A percentile compares a stretch with the other conserved stretches of the same genome.
These are phyloP conservation scores for Penicillium psychrofluorescens DNA, from an alignment of 495 filamentous ascomycete genomes.

Conservation along the genomic window DNA sequence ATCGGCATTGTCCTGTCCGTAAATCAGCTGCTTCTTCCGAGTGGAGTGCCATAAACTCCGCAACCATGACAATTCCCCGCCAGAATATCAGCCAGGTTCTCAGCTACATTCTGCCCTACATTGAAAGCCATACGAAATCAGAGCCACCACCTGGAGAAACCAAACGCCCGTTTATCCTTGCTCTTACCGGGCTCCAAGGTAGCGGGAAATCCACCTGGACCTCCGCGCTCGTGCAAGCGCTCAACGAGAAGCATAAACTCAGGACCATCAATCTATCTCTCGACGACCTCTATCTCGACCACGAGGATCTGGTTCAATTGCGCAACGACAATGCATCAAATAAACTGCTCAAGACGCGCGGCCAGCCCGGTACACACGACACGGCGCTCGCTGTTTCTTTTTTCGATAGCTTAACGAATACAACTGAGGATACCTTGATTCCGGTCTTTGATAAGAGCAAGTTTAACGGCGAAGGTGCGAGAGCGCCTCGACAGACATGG, in stretches of 20 bases:
- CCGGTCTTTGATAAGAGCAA: slow-evolving; percentile 14
- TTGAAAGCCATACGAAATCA: slow-evolving; percentile 1
- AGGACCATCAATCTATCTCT: slow-evolving; percentile 10
- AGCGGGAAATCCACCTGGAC: slow-evolving; percentile 15
- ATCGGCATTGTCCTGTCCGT: not conserved
- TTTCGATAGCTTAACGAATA: slow-evolving; percentile 4
- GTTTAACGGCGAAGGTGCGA: slow-evolving; percentile 12
- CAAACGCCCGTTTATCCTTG: slow-evolving; percentile 6
- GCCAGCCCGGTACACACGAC: slow-evolving; percentile 12
- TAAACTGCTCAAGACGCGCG: slow-evolving; percentile 8
- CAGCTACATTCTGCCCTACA: slow-evolving; percentile 1
- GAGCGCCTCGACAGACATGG: slow-evolving; percentile 5
- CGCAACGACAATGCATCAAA: slow-evolving; percentile 3
- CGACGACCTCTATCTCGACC: slow-evolving; percentile 11
- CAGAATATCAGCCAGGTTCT: slow-evolving; percentile 4
- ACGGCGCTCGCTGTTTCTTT: slow-evolving; percentile 5
- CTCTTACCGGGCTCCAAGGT: slow-evolving; percentile 10
- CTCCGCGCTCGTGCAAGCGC: slow-evolving; percentile 2
- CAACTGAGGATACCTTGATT: slow-evolving; percentile 1
- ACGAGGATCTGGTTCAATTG: slow-evolving; percentile 5
- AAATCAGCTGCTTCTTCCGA: not conserved
- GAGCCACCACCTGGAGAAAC: not conserved
- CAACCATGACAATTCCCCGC: slow-evolving; percentile 1
- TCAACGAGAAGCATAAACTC: slow-evolving; percentile 2
- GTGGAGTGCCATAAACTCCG: not conserved